Percentiles rank a stretch among this genome's conserved stretches.
These are phyloP conservation scores for Yamadazyma spencermartinsiae DNA, from an alignment of 1,139 yeast species.

Conservation along the genomic window DNA sequence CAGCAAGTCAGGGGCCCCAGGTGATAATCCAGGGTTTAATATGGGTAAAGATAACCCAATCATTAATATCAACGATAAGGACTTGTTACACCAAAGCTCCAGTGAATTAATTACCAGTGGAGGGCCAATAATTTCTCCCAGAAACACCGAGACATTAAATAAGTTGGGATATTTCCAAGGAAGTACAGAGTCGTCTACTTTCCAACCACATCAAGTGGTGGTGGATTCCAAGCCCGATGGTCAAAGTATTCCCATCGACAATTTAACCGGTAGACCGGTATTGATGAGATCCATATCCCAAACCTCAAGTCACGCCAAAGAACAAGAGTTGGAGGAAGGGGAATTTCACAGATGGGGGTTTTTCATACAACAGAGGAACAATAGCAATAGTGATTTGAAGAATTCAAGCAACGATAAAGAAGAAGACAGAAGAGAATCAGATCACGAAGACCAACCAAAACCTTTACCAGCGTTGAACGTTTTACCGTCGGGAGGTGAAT, in stretches of 20 bases:
- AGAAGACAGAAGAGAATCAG: slow-evolving; percentile 4
- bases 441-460: slow-evolving; percentile 13
- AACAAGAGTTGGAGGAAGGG: slow-evolving; percentile 88
- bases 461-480: slow-evolving; percentile 38
- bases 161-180: slow-evolving; percentile 25
- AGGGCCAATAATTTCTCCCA: slow-evolving; percentile 57
- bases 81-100: slow-evolving; percentile 46
- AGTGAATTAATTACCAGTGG: slow-evolving; percentile 54
- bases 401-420: slow-evolving; percentile 5
- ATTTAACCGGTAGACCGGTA: slow-evolving; percentile 70
- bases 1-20: not conserved
- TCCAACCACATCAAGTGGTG: slow-evolving; percentile 71
- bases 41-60: slow-evolving; percentile 14
- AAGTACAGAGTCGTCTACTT: slow-evolving; percentile 23
- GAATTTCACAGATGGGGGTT: slow-evolving; percentile 84
- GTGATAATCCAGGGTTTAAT: not conserved
- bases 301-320: slow-evolving; percentile 66
- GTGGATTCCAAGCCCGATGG: slow-evolving; percentile 59
- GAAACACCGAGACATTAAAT: slow-evolving; percentile 24
- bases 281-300: slow-evolving; percentile 63
- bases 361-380: slow-evolving; percentile 60
- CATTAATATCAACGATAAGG: slow-evolving; percentile 20
- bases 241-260: slow-evolving; percentile 57
- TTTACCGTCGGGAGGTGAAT: slow-evolving; percentile 73
- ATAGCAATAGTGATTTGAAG: slow-evolving; percentile 14